Base-by-base conservation (phyloP, 352 stramenopile species). In the Globisporangium parvum region DNA sequence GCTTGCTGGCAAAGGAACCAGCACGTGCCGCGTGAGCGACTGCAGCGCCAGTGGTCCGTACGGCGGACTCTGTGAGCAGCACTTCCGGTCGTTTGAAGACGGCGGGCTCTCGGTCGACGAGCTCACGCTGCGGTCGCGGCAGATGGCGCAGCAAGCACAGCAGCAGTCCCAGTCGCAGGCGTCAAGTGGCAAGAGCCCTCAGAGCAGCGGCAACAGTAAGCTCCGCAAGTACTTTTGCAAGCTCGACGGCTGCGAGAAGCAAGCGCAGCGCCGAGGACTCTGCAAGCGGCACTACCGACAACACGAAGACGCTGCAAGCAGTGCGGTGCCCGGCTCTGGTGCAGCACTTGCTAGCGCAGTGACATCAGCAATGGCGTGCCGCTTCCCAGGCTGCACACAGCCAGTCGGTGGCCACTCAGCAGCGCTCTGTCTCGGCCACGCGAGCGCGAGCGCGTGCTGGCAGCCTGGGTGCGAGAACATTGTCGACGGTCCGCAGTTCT, bases 171-270 rank as follows among this genome's bases (percentile, higher is more conserved):
- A 44, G 15, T n/a, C 39, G 6, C 39, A 44, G 0, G 31, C 8
- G 6, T 5, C 31, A 12, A 8, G 6, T 10, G 10, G 17, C n/a
- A 73, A 70, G 41, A 63, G 41, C 45, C 11, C 20, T 55, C 6
- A 5, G 31, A 67, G 33, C 20, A 42, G 47, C 17, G 45, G 46
- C 17, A 60, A 24, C 23, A 52, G 53, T 9, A 71, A 72, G 47
- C 15, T 68, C n/a, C 82, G 69, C 50, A 88, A 86, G 55, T 88
- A 87, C 50, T 87, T 79, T 44, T 89, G 79, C 67, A 80, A 71
- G 59, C 65, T 69, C 23, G 73, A 85, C 18, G 73, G 71, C 0
- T 90, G 77, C 51, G 69, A 66, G 12, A 87, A 87, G 50, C 75
- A 87, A 59, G 74, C 73, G 48, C 80, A 90, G 51, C 82, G 80